Conservation (phyloP, 768 basidiomycete species). For the Trametes cinnabarina region DNA sequence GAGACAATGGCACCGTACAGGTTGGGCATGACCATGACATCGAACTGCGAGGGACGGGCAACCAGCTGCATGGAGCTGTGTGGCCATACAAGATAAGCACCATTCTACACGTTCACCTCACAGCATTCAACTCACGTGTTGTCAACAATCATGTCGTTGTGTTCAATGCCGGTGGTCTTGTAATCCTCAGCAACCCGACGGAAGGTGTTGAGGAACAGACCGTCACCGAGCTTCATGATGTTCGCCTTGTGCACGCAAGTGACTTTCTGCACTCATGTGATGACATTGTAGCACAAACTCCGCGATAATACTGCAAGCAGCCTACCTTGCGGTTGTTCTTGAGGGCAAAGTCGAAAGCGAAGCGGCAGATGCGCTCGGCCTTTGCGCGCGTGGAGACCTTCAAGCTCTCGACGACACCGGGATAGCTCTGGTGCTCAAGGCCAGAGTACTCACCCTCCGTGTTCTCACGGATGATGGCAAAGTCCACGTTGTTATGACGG, state of each 20-base stretch:
- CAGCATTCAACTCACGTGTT: constrained; percentile 67
- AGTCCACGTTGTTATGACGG: constrained; percentile 95
- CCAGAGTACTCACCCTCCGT: constrained; percentile 99
- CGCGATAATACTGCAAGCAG: constrained; percentile 3
- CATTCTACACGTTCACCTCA: not conserved
- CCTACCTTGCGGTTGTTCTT: constrained; percentile 95
- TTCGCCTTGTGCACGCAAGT: constrained; percentile 99
- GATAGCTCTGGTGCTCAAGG: constrained; percentile 95
- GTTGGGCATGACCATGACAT: constrained; percentile 99
- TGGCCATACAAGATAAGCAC: not conserved
- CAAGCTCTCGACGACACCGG: constrained; percentile 96
- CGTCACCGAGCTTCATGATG: constrained; percentile 99
- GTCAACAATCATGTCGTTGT: constrained; percentile 99
- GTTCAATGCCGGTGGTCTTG: constrained; percentile 85
- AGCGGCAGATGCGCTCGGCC: constrained; percentile 93
- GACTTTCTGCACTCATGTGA: constrained; percentile 70
- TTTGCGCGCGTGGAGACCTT: constrained; percentile 96
- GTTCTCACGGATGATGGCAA: constrained; percentile 99
- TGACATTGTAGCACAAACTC: not conserved
- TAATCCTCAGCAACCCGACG: constrained; percentile 95
- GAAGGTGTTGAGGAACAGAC: constrained; percentile 98
- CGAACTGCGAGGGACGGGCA: constrained; percentile 92
- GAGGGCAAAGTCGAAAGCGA: constrained; percentile 97
- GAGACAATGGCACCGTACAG: constrained; percentile 96
- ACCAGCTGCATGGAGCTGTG: constrained; percentile 96